A percentile compares a stretch with the other conserved stretches of the same genome.
These are phyloP conservation scores for Fusarium bactridioides DNA, from an alignment of 2,329 filamentous ascomycete genomes.

Conservation along the genomic window DNA sequence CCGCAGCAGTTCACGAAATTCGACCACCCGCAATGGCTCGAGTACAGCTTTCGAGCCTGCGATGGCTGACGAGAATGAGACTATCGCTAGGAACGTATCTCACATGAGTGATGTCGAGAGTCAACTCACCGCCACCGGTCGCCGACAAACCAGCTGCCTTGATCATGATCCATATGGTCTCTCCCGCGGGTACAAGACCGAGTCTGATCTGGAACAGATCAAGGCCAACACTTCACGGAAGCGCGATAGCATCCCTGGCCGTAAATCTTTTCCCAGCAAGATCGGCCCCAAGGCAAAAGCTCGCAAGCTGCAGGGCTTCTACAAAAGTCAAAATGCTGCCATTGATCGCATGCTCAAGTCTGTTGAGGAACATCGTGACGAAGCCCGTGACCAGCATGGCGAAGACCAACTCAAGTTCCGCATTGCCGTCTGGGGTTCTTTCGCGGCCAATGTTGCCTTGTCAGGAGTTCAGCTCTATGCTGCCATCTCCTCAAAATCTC, in stretches of 20 bases:
- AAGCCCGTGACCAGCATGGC: constrained; percentile 80
- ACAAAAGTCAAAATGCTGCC: constrained; percentile 89
- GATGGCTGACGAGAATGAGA: constrained; percentile 46
- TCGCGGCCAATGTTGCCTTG: constrained; percentile 82
- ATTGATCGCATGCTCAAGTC: constrained; percentile 92
- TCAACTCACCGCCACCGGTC: constrained; percentile 49
- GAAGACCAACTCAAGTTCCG: constrained; percentile 82
- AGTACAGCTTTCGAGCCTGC: constrained; percentile 57
- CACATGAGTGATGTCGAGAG: constrained; percentile 58
- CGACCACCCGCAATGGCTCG: constrained; percentile 46
- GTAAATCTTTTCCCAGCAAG: constrained; percentile 30
- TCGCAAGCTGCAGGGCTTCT: constrained; percentile 78
- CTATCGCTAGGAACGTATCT: constrained; percentile 54
- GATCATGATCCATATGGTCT: constrained; percentile 86
- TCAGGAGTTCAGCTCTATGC: constrained; percentile 87
- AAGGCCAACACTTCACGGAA: constrained; percentile 83
- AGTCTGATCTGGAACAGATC: constrained; percentile 78
- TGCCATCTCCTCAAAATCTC: constrained; percentile 84
- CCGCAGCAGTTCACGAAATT: constrained; percentile 42
- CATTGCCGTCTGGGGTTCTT: constrained; percentile 71
- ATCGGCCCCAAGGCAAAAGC: constrained; percentile 47
- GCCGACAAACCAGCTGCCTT: constrained; percentile 50
- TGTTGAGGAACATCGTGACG: constrained; percentile 87
- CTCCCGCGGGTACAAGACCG: constrained; percentile 77
- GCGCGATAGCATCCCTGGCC: constrained; percentile 57